Evolutionary conservation across 2,329 filamentous ascomycete species (phyloP).

Genomic region (Alternaria sp.): DNA sequence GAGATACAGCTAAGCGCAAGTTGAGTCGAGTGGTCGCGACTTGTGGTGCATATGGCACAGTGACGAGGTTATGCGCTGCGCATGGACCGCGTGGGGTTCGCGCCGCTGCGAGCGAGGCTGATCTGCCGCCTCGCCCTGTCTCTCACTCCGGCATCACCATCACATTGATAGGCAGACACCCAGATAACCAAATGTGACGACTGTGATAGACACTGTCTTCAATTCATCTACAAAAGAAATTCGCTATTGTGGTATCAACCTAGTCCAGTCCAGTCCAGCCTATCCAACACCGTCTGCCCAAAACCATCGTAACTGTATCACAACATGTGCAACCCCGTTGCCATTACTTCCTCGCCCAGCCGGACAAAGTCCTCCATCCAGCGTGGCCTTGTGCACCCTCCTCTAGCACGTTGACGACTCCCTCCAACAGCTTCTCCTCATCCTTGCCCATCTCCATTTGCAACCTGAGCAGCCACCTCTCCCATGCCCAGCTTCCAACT

Average conservation of each 20-base stretch:
- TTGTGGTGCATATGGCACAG: background rate
- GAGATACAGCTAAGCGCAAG: background rate
- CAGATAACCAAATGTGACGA: background rate
- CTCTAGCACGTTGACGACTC: conserved; percentile 64
- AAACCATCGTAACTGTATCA: conserved; percentile 5
- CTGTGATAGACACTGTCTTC: conserved; percentile 16
- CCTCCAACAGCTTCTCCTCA: conserved; percentile 59
- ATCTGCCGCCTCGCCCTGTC: conserved; percentile 25
- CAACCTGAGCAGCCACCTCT: conserved; percentile 91
- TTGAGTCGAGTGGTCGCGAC: conserved; percentile 6
- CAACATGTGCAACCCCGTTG: background rate
- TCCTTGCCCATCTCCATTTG: conserved; percentile 83
- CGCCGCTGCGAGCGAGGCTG: conserved; percentile 15
- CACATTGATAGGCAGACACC: background rate
- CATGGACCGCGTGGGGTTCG: conserved; percentile 31
- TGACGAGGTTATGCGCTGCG: conserved; percentile 14
- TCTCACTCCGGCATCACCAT: background rate
- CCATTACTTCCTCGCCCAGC: conserved; percentile 51
- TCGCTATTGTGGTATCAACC: conserved; percentile 40
- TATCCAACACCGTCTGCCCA: background rate
- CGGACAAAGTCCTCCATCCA: conserved; percentile 66
- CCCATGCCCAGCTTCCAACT: conserved; percentile 89
- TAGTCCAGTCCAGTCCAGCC: conserved; percentile 12
- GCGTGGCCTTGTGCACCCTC: conserved; percentile 64
- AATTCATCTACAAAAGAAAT: conserved; percentile 33